phyloP scores from a whole-genome alignment of 1,139 yeast species.

The Petasospora fabianii region DNA sequence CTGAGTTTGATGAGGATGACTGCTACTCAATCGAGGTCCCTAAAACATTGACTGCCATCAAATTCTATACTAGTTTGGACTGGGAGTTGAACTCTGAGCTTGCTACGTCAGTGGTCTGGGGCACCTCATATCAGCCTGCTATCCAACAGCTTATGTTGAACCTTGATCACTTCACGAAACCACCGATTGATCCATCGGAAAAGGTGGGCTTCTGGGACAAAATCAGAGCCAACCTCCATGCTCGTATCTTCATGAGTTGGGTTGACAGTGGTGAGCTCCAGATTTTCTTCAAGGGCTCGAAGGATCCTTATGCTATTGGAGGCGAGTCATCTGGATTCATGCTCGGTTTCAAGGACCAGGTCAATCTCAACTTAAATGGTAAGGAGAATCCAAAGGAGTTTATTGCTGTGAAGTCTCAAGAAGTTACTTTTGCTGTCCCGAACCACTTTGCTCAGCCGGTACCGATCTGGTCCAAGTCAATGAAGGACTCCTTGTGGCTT shows the following conservation, averaged over 20 bases:
- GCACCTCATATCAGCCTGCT: conserved; percentile 80
- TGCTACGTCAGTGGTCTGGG: conserved; percentile 80
- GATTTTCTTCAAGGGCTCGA: conserved; percentile 60
- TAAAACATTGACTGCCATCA: conserved; percentile 74
- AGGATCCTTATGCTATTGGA: conserved; percentile 68
- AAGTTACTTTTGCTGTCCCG: conserved; percentile 67
- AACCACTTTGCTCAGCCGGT: conserved; percentile 58
- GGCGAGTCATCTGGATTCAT: conserved; percentile 78
- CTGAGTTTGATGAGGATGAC: conserved; percentile 35
- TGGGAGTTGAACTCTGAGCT: conserved; percentile 51
- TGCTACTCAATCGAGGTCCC: conserved; percentile 63
- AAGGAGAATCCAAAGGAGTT: conserved; percentile 60
- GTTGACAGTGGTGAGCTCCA: conserved; percentile 51
- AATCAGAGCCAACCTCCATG: conserved; percentile 58
- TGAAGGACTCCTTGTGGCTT: conserved; percentile 40
- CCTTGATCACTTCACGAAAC: conserved; percentile 80
- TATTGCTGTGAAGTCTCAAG: conserved; percentile 59
- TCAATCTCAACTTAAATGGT: conserved; percentile 56
- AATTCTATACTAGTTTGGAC: conserved; percentile 60
- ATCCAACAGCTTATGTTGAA: conserved; percentile 77
- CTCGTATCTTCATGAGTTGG: conserved; percentile 47
- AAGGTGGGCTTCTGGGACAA: conserved; percentile 81
- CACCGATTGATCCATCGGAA: conserved; percentile 80
- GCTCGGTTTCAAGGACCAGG: conserved; percentile 71
- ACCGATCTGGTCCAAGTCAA: conserved; percentile 57